A percentile compares a stretch with the other conserved stretches of the same genome.
Evolutionary conservation across 805 yeast genomes (phyloP).

Genomic region (Saccharomyces paradoxus): DNA sequence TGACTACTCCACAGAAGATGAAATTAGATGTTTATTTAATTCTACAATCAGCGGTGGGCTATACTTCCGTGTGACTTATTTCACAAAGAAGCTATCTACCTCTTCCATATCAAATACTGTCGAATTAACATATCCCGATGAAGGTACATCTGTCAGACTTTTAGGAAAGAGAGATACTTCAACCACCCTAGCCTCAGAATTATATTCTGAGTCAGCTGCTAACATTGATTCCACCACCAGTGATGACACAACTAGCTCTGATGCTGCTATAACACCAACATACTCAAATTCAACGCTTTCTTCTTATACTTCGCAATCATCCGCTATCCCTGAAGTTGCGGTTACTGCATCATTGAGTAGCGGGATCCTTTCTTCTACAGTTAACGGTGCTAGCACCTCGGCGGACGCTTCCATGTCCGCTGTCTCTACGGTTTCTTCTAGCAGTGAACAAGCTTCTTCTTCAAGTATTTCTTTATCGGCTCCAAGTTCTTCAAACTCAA

Average conservation of each 20-base stretch:
- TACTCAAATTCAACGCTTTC: background rate
- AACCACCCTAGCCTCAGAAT: slow-evolving; percentile 7
- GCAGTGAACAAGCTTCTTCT: background rate
- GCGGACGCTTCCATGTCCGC: background rate
- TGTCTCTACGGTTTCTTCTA: background rate
- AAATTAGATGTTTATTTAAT: slow-evolving; percentile 13
- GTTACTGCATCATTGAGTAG: background rate
- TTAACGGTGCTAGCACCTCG: background rate
- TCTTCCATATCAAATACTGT: slow-evolving; percentile 13
- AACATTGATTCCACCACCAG: slow-evolving; percentile 4
- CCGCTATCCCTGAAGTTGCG: background rate
- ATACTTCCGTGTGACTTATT: slow-evolving; percentile 21
- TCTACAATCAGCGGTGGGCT: slow-evolving; percentile 26
- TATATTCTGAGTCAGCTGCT: slow-evolving; percentile 4
- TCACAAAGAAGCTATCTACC: slow-evolving; percentile 9
- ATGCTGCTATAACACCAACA: background rate
- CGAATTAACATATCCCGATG: slow-evolving; percentile 7
- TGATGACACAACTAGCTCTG: slow-evolving; percentile 2
- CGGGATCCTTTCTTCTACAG: background rate
- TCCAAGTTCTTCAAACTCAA: slow-evolving; percentile 1
- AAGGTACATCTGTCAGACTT: background rate
- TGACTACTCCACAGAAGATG: slow-evolving; percentile 19
- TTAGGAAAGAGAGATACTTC: slow-evolving; percentile 8
- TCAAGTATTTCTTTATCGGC: background rate
- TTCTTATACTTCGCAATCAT: background rate